A percentile compares a stretch with the other conserved stretches of the same genome.
Conservation (phyloP, 345 rosid species). For the Punica granatum region DNA sequence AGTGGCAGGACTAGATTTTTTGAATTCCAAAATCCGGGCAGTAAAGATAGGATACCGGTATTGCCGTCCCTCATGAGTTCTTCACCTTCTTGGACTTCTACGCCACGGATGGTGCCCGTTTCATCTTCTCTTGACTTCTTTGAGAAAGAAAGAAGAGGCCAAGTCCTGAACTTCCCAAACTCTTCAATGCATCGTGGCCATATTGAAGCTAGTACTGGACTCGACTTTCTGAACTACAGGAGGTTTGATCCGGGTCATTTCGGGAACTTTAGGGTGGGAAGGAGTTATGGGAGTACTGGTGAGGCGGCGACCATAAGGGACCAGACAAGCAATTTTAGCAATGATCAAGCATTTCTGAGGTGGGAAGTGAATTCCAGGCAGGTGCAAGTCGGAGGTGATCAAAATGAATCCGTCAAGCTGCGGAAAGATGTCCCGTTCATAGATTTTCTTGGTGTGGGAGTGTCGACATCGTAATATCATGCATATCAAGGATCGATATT, state of each 20-base stretch:
- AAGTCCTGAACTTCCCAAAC: not conserved
- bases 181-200: not conserved
- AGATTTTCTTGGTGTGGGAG: slow-evolving; percentile 65
- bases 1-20: slow-evolving; percentile 4
- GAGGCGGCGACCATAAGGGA: not conserved
- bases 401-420: slow-evolving; percentile 13
- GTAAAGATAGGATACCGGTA: not conserved
- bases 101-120: slow-evolving; percentile 9
- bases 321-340: too few relatives aligned
- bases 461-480: slow-evolving; percentile 12
- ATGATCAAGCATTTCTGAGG: not conserved
- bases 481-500: too few relatives aligned
- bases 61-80: slow-evolving; percentile 5
- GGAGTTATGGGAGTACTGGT: not conserved
- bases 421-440: slow-evolving; percentile 30
- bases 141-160: not conserved
- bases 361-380: not conserved
- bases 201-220: not conserved
- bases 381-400: not conserved
- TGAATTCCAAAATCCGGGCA: not conserved
- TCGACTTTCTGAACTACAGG: not conserved
- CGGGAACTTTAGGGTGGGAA: not conserved
- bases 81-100: slow-evolving; percentile 24
- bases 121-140: not conserved
- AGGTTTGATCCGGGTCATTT: not conserved